Evolutionary conservation across 2,329 filamentous ascomycete genomes (phyloP), one percentile per base, ranked within the genome.

Genomic region (Penicillium sp.): DNA sequence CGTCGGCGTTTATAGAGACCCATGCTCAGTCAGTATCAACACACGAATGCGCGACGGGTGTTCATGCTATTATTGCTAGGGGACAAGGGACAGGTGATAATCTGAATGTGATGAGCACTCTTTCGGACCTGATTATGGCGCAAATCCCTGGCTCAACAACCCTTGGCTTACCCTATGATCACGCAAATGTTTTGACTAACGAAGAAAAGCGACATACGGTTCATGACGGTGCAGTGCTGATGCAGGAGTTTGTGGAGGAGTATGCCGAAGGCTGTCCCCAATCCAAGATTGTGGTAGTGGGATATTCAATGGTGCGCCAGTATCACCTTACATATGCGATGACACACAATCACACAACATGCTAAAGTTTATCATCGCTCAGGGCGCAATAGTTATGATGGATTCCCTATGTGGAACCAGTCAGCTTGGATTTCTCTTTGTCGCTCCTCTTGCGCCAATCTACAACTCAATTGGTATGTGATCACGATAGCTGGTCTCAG

Each of bases 361-460:
- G 38, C 48, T 53, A 45, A 58, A 16, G 19, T 16, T 41, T 13
- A 18, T 50, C 38, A 18, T 16, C 35, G 41, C 4, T 7, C 23
- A 63, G 63, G 61, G 62, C 14, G 62, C 61, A 8, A 52, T 64
- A 8, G 45, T 59, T 29, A 41, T 63, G 54, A 66, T 66, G 63
- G 60, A 62, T 40, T 61, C 56, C 9, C 42, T 66, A 14, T 66
- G 63, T 30, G 63, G 62, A 26, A 62, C 62, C 27, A 63, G 63
- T 48, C 58, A 61, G 23, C 18, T 59, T 18, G 61, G 61, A 51
- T 55, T 63, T 1, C 36, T 45, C 30, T 43, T 52, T 3, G 53
- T 63, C 18, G 13, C 46, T 7, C 55, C 52, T 9, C 34, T 63
- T 8, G 51, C 59, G 35, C 55, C 46, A 19, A 35, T 23, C 11